Conservation (phyloP, 139 green algal genomes). For the Tetradesmus lagerheimii region DNA sequence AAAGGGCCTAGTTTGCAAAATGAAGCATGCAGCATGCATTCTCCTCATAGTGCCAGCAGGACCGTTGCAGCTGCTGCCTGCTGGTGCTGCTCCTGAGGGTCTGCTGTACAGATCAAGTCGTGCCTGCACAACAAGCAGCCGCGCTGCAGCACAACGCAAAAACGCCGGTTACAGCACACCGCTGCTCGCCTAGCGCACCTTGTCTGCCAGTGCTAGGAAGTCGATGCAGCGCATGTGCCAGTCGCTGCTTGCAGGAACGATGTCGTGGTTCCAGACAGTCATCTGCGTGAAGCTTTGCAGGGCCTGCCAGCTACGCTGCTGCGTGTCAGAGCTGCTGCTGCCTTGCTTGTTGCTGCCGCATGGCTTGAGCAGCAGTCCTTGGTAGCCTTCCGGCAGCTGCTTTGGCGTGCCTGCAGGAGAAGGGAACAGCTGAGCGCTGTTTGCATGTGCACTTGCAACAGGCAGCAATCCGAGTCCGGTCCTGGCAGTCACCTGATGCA, state of each 20-base stretch:
- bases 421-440: not conserved
- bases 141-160: not conserved
- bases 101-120: not conserved
- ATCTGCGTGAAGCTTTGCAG: slow-evolving; percentile 33
- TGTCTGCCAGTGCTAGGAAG: slow-evolving; percentile 48
- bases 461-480: too few species aligned
- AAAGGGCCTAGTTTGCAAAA: not conserved
- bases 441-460: not conserved
- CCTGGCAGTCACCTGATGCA: too few species aligned
- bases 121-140: not conserved
- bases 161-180: not conserved
- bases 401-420: slow-evolving; percentile 22
- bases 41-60: too few species aligned
- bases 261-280: slow-evolving; percentile 57
- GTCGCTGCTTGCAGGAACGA: slow-evolving; percentile 41
- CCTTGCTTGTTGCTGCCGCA: not conserved
- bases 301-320: slow-evolving; percentile 34
- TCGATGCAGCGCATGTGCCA: slow-evolving; percentile 54
- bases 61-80: not conserved
- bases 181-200: slow-evolving; percentile 21
- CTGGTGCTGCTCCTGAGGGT: not conserved
- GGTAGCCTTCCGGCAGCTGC: slow-evolving; percentile 55
- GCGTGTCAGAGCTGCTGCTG: not conserved
- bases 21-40: too few species aligned
- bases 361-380: slow-evolving; percentile 47